Conservation (phyloP, 2,329 filamentous ascomycete species). For the Colletotrichum shisoi region DNA sequence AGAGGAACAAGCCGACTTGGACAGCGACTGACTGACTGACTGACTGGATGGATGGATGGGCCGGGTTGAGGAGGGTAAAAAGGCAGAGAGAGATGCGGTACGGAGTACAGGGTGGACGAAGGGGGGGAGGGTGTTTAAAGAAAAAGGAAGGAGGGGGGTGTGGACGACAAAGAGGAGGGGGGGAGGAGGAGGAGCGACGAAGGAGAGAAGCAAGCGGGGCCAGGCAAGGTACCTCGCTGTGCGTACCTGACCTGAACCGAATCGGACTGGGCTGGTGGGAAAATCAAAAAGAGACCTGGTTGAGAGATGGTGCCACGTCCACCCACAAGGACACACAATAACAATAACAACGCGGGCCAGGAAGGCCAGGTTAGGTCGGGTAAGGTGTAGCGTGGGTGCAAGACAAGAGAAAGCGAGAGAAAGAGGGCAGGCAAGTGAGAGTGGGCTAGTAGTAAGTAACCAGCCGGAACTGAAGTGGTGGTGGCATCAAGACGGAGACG, state of each 20-base stretch:
- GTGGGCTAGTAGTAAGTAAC: not conserved
- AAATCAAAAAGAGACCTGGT: slow-evolving; percentile 1
- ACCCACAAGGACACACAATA: not conserved
- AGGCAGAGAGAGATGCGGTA: not conserved
- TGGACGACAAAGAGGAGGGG: not conserved
- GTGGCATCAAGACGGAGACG: slow-evolving; percentile 17
- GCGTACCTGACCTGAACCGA: slow-evolving; percentile 21
- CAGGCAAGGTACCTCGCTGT: not conserved
- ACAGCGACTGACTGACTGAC: slow-evolving; percentile 9
- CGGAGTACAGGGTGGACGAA: slow-evolving; percentile 3
- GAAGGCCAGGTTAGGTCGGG: slow-evolving; percentile 3
- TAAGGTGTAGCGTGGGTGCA: slow-evolving; percentile 14
- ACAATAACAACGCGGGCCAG: not conserved
- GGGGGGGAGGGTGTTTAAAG: slow-evolving; percentile 36
- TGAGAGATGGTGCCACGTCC: slow-evolving; percentile 1
- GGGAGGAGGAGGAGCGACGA: slow-evolving; percentile 7
- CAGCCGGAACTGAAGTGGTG: slow-evolving; percentile 4
- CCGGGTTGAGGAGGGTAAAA: slow-evolving; percentile 7
- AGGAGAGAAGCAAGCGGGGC: not conserved
- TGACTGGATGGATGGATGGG: slow-evolving; percentile 14
- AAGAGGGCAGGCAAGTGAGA: slow-evolving; percentile 8
- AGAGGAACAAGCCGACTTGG: slow-evolving; percentile 14
- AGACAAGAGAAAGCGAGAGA: slow-evolving; percentile 11
- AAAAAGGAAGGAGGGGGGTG: slow-evolving; percentile 26
- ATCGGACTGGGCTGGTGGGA: slow-evolving; percentile 8